phyloP scores from a whole-genome alignment of 2,329 filamentous ascomycete species.

The Myriosclerotinia curreyana region DNA sequence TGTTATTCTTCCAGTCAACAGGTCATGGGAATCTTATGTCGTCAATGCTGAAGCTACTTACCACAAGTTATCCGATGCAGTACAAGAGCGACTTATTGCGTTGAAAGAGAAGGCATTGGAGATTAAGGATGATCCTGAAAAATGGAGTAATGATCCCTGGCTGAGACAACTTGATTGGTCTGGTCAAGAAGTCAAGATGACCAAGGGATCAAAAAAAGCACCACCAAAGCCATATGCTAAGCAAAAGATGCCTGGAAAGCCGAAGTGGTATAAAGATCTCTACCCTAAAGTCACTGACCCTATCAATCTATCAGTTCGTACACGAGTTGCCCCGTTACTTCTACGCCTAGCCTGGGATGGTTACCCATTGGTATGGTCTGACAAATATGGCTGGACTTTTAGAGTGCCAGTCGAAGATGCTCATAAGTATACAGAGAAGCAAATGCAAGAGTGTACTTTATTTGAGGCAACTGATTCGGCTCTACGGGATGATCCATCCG shows the following conservation, averaged over 20 bases:
- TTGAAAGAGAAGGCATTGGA: slow-evolving; percentile 75
- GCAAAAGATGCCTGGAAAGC: slow-evolving; percentile 94
- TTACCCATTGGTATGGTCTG: slow-evolving; percentile 87
- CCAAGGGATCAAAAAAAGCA: slow-evolving; percentile 89
- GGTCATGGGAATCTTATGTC: slow-evolving; percentile 84
- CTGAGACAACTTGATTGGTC: slow-evolving; percentile 92
- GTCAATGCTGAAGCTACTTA: slow-evolving; percentile 83
- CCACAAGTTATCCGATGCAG: slow-evolving; percentile 69
- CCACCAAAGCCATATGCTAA: slow-evolving; percentile 71
- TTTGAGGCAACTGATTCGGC: slow-evolving; percentile 64
- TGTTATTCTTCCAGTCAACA: slow-evolving; percentile 86
- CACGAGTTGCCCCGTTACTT: slow-evolving; percentile 80
- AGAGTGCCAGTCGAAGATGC: slow-evolving; percentile 63
- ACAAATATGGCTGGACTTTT: slow-evolving; percentile 91
- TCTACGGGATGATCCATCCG: slow-evolving; percentile 62
- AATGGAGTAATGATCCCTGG: slow-evolving; percentile 83
- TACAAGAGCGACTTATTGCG: slow-evolving; percentile 69
- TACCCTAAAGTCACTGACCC: slow-evolving; percentile 65
- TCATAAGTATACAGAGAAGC: slow-evolving; percentile 64
- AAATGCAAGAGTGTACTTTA: slow-evolving; percentile 74
- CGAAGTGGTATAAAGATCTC: slow-evolving; percentile 92
- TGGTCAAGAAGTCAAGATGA: slow-evolving; percentile 86
- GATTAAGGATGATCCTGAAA: slow-evolving; percentile 64
- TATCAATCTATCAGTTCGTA: slow-evolving; percentile 80
- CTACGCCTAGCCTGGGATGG: slow-evolving; percentile 86